Evolutionary conservation across 176 grass and related monocot genomes (phyloP), one percentile per base, ranked within the genome.

Genomic region (Oryza glaberrima): DNA sequence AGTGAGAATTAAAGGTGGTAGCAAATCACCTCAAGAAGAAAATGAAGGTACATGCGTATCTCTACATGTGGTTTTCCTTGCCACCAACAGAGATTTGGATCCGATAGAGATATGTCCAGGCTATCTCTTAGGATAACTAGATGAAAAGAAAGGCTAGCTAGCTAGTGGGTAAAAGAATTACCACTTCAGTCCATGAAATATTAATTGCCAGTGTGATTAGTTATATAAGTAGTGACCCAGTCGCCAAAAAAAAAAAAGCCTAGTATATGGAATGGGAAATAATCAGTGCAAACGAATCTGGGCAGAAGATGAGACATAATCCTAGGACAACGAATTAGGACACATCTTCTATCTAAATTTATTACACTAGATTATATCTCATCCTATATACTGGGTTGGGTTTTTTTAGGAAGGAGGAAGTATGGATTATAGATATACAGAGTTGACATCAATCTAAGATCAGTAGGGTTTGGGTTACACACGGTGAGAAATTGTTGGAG

Each of bases 21-120:
- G 40, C 40, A 8, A 8, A 40, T 84, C 22, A 44, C 38, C 73
- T 70, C 47, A 58, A 41, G 22, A 44, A 13, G 22, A 77, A 77
- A 60, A 9, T 40, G 32, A 36, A 58, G 26, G 58, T 10, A 16
- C 2, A 15, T 32, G 34, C 41, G 30, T 43, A 19, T 84, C 20
- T 41, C n/a, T 41, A 13, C 4, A 77, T 69, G 32, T 68, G 72
- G 63, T 84, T 76, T 76, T 77, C 67, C 14, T 54, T 68, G 64
- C 67, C 71, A 84, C 16, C 5, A 49, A 38, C 14, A 48, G 82
- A 83, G 48, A 56, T 73, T 54, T 68, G 10, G 65, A 52, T 38
- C 16, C 14, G 65, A 51, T 65, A 28, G 52, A 77, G n/a, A 38
- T 34, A 77, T 60, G 25, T 23, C 58, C n/a, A 77, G 20, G 16